Base-by-base conservation (phyloP, 2,329 filamentous ascomycete genomes). In the Ceratocystis harringtonii region DNA sequence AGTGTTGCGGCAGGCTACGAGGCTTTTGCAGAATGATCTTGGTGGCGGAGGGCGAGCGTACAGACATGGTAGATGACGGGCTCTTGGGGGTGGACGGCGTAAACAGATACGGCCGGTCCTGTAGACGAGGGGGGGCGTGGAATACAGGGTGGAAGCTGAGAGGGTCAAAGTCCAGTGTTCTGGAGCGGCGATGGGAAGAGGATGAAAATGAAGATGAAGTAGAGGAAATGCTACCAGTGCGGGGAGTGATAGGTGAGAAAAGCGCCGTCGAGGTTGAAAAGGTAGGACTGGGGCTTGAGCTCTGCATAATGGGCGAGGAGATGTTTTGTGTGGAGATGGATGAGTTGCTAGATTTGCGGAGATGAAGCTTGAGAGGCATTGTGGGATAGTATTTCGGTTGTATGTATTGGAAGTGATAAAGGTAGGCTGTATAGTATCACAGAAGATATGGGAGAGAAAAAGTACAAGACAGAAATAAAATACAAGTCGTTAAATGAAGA, bases 131-230 rank as follows among this genome's bases (percentile, higher is more conserved):
- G n/a, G 66, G 66, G 1, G 66, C 63, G 22, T 62, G 64, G 63
- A 60, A 63, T 19, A 65, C 63, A 2, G 65, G 65, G 60, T 67
- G 63, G 28, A 62, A 65, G 32, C 60, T 63, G 41, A 67, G 66
- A 63, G 66, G 66, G 66, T 67, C 62, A 57, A 67, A 64, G 45
- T 67, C 62, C n/a, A 66, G 66, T 36, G 60, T 67, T 45, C 63
- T 64, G 30, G 66, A 67, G 63, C 63, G 66, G 50, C 66, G 66
- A 25, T 67, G 63, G 32, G 48, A 52, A n/a, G 52, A 32, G 7
- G 63, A 67, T n/a, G 61, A 61, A 28, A 30, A 57, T 3, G 63
- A 43, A 25, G 55, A 50, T 6, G 62, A 57, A 48, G 61, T 45
- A 41, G 62, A 32, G 8, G 61, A 7, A 25, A 60, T 45, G 25